Base-by-base conservation (phyloP, 768 basidiomycete genomes). In the Termitomyces sp. region DNA sequence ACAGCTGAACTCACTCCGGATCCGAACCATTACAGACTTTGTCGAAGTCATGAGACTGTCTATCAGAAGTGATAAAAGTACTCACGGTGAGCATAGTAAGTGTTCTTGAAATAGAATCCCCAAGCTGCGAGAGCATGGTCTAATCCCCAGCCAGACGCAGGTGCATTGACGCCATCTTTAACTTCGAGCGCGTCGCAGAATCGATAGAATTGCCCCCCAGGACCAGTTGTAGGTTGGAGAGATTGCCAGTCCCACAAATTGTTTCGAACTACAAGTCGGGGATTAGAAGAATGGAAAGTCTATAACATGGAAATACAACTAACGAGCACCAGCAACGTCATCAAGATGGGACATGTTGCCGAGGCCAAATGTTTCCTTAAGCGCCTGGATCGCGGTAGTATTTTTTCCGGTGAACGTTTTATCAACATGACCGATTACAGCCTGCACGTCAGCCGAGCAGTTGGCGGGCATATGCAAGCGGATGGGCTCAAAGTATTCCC, bases 401-500 rank as follows among this genome's bases (percentile, higher is more conserved):
- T 84, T 73, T 1, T 74, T 73, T 4, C 72, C 72, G 0, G 70
- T 69, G 62, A 87, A 83, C 6, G 83, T 80, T 54, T 75, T 52
- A 64, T 90, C 88, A 40, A 90, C 71, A 62, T 87, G 78, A 6
- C 77, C 65, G 54, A 90, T 78, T 16, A 85, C 86, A 5, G 78
- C 79, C 66, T 87, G 72, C 32, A 89, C 78, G 64, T 91, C 89
- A 0, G 85, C 79, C 8, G 87, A 88, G 70, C 89, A 91, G 68
- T 91, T 90, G 61, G 64, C 51, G 2, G 87, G 84, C 86, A 88
- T 89, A 64, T 81, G 72, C 62, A 80, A 74, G 16, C 82, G 82
- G 62, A 87, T 81, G 13, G 87, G 87, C 58, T 88, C 87, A 68
- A 87, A 89, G 64, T 89, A 91, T 61, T 74, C 75, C 85, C 85